phyloP scores from a whole-genome alignment of 2,329 filamentous ascomycete genomes.

The Colletotrichum sp. region DNA sequence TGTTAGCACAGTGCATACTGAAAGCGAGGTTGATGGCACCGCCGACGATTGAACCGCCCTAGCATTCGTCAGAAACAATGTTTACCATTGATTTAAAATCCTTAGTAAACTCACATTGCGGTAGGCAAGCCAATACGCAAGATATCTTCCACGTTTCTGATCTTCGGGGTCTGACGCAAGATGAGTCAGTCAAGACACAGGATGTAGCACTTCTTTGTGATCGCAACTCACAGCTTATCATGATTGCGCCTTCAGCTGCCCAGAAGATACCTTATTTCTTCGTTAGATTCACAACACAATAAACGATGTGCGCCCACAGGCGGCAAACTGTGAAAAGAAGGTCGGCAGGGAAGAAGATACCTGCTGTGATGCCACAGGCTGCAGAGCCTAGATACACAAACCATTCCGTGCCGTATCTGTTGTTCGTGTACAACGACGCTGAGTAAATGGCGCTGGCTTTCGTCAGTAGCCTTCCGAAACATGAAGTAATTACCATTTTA shows the following conservation, averaged over 20 bases:
- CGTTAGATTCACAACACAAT: not conserved
- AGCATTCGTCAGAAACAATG: not conserved
- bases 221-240: slow-evolving; percentile 20
- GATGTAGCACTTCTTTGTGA: not conserved
- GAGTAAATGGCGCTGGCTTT: slow-evolving; percentile 29
- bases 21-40: slow-evolving; percentile 4
- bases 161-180: not conserved
- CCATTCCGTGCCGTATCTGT: slow-evolving; percentile 27
- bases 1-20: not conserved
- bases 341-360: slow-evolving; percentile 11
- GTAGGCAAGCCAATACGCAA: not conserved
- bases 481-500: fast-evolving
- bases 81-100: fast-evolving
- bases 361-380: slow-evolving; percentile 26
- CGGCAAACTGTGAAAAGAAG: not conserved
- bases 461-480: fast-evolving
- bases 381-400: slow-evolving; percentile 27
- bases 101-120: not conserved
- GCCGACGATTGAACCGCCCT: not conserved
- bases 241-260: slow-evolving; percentile 30
- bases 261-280: slow-evolving; percentile 12
- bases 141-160: not conserved
- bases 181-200: not conserved
- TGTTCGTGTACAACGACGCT: slow-evolving; percentile 40
- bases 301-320: fast-evolving